Conservation (phyloP, 306 rosid species). For the Cicer cuneatum region DNA sequence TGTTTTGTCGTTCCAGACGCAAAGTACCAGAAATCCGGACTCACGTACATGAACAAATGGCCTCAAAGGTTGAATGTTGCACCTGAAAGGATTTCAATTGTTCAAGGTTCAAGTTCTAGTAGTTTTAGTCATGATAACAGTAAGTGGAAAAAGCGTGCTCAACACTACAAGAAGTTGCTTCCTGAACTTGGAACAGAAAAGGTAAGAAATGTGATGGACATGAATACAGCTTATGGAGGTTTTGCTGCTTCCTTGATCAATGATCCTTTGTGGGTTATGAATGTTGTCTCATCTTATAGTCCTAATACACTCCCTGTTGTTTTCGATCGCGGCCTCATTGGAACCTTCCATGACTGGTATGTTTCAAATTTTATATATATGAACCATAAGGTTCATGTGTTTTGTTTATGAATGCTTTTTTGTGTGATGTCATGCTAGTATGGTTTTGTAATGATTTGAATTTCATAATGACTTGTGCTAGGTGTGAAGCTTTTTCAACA, state of each 20-base stretch:
- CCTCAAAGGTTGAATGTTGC: slow-evolving; percentile 71
- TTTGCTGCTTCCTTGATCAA: slow-evolving; percentile 78
- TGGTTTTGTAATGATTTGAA: slow-evolving; percentile 38
- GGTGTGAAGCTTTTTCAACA: slow-evolving; percentile 99
- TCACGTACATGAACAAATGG: slow-evolving; percentile 73
- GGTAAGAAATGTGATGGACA: slow-evolving; percentile 95
- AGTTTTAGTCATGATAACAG: slow-evolving; percentile 75
- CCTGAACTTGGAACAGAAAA: slow-evolving; percentile 81
- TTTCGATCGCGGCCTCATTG: slow-evolving; percentile 92
- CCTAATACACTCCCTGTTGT: slow-evolving; percentile 81
- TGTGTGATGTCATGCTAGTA: neutral
- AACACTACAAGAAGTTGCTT: slow-evolving; percentile 87
- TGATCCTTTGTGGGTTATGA: slow-evolving; percentile 98
- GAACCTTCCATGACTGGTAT: slow-evolving; percentile 96
- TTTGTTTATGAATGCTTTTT: slow-evolving; percentile 7
- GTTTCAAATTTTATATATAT: slow-evolving; percentile 4
- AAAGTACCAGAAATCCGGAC: slow-evolving; percentile 62
- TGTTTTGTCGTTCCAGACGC: slow-evolving; percentile 79
- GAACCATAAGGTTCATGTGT: slow-evolving; percentile 1
- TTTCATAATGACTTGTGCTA: slow-evolving; percentile 38
- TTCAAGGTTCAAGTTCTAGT: slow-evolving; percentile 67
- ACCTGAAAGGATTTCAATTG: slow-evolving; percentile 67
- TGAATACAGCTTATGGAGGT: slow-evolving; percentile 90
- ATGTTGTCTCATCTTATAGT: slow-evolving; percentile 90
- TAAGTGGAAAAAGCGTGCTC: slow-evolving; percentile 80